Percentiles rank a stretch among this genome's conserved stretches.
These are phyloP conservation scores for Coriaria nepalensis DNA, from an alignment of 306 rosid species.

Conservation along the genomic window DNA sequence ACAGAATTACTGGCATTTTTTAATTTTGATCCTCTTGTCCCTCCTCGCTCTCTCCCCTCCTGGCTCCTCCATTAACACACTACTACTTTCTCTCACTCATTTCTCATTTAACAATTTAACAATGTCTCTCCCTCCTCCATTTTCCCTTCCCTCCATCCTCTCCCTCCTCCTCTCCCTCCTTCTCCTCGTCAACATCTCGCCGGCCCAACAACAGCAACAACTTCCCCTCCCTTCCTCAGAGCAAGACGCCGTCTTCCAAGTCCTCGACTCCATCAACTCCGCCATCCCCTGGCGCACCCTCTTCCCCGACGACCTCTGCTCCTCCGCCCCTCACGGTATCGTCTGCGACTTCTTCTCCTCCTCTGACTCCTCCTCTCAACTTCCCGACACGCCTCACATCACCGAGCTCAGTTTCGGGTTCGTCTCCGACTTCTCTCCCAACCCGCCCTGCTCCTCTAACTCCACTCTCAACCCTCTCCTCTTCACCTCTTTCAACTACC, in stretches of 20 bases:
- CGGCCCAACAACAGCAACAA: constrained; percentile 31
- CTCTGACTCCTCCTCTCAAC: too few relatives aligned
- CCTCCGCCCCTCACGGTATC: constrained; percentile 54
- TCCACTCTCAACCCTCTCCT: constrained; percentile 42
- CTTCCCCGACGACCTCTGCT: constrained; percentile 55
- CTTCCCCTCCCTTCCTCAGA: constrained; percentile 26
- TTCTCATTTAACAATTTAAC: too few relatives aligned
- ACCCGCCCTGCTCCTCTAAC: constrained; percentile 53
- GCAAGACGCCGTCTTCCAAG: constrained; percentile 30
- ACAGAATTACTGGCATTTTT: too few relatives aligned
- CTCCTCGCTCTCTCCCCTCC: too few relatives aligned
- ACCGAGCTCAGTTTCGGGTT: constrained; percentile 57
- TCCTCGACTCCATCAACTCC: constrained; percentile 57
- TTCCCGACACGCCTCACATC: constrained; percentile 24
- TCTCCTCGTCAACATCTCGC: constrained; percentile 15
- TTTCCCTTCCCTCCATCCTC: constrained; percentile 5
- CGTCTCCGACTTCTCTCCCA: constrained; percentile 52
- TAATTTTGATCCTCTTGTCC: too few relatives aligned
- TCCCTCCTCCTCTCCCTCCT: constrained; percentile 15
- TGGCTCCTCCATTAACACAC: not conserved
- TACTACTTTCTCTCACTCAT: not conserved
- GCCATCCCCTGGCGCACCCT: constrained; percentile 46
- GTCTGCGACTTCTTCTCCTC: constrained; percentile 47
- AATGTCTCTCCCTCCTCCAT: constrained; percentile 23
- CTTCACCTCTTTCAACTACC: constrained; percentile 43